These are phyloP conservation scores for Candida patagonica DNA, from an alignment of 805 yeast species.

Conservation along the genomic window DNA sequence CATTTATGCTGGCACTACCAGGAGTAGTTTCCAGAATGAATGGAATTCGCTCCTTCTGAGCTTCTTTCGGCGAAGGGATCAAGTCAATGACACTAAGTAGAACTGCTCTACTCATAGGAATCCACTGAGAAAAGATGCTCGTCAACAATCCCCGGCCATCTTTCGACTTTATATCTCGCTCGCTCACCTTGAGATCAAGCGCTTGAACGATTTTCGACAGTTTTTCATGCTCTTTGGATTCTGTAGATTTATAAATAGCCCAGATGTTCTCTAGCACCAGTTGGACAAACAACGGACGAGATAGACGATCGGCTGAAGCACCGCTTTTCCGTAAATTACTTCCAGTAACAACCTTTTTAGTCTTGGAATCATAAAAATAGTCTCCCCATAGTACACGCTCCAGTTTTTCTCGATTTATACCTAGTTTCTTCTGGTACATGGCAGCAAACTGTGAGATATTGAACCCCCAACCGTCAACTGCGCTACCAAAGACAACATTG, in stretches of 20 bases:
- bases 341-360: slow-evolving; percentile 63
- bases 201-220: slow-evolving; percentile 67
- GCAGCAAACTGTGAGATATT: slow-evolving; percentile 81
- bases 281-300: slow-evolving; percentile 80
- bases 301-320: slow-evolving; percentile 39
- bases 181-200: slow-evolving; percentile 54
- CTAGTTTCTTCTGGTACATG: slow-evolving; percentile 74
- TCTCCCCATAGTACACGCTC: slow-evolving; percentile 96
- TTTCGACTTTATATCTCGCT: slow-evolving; percentile 71
- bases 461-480: slow-evolving; percentile 98
- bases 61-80: slow-evolving; percentile 70
- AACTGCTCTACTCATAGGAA: slow-evolving; percentile 83
- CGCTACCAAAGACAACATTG: slow-evolving; percentile 84
- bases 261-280: slow-evolving; percentile 84
- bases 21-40: slow-evolving; percentile 55
- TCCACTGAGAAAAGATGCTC: slow-evolving; percentile 81
- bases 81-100: slow-evolving; percentile 75
- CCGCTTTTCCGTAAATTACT: slow-evolving; percentile 39
- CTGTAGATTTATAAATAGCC: slow-evolving; percentile 74
- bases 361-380: slow-evolving; percentile 78
- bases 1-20: slow-evolving; percentile 40
- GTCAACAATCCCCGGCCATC: slow-evolving; percentile 58
- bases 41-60: slow-evolving; percentile 67
- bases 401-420: slow-evolving; percentile 69
- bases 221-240: slow-evolving; percentile 56